phyloP scores from a whole-genome alignment of 768 basidiomycete species.

The Termitomyces sp. region DNA sequence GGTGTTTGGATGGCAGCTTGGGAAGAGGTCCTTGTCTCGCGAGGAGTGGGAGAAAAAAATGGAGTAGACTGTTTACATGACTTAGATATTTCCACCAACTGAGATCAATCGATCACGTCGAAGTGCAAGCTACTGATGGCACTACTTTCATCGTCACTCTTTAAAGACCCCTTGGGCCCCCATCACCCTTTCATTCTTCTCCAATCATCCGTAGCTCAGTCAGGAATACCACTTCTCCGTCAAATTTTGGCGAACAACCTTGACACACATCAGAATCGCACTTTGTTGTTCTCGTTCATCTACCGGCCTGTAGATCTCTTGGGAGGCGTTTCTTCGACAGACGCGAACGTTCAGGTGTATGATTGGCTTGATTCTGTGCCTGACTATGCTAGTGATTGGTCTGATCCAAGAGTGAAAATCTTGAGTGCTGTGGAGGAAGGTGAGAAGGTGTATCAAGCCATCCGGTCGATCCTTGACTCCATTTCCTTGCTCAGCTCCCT shows the following conservation, averaged over 20 bases:
- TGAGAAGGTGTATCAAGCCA: conserved; percentile 12
- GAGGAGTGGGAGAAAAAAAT: conserved; percentile 35
- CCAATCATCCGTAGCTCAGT: conserved; percentile 57
- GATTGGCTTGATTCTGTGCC: conserved; percentile 50
- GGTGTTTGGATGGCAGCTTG: conserved; percentile 51
- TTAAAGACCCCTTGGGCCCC: conserved; percentile 12
- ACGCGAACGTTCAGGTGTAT: conserved; percentile 32
- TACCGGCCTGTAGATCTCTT: conserved; percentile 43
- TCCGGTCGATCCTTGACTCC: conserved; percentile 11
- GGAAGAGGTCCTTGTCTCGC: conserved; percentile 36
- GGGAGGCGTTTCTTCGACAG: conserved; percentile 13
- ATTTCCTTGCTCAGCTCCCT: conserved; percentile 23
- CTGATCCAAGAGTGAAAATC: conserved; percentile 31
- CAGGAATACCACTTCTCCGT: conserved; percentile 49
- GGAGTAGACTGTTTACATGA: conserved; percentile 3
- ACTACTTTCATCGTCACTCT: conserved; percentile 11
- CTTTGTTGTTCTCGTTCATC: conserved; percentile 54
- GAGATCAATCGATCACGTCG: not conserved
- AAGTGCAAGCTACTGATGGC: conserved; percentile 4
- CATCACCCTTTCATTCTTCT: conserved; percentile 46
- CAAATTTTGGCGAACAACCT: conserved; percentile 29
- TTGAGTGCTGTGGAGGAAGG: conserved; percentile 36
- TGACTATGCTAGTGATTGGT: conserved; percentile 38
- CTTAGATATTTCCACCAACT: not conserved
- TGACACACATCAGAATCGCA: conserved; percentile 15